Base-by-base conservation (phyloP, 108 stramenopile species). In the Cyclotella atomus region DNA sequence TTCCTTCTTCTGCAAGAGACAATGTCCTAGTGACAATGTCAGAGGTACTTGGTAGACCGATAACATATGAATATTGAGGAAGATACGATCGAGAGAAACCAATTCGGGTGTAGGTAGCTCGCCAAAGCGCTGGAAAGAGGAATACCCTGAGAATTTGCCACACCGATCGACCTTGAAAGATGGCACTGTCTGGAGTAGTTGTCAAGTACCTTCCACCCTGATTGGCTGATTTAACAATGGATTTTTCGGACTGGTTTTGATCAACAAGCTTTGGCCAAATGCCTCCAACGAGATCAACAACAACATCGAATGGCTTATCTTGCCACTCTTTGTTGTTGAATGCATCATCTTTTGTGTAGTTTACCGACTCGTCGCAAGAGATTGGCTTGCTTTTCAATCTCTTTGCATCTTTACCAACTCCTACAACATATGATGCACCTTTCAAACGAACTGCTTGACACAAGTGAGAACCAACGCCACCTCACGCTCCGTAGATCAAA, bases 201-300 rank as follows among this genome's bases (percentile, higher is more conserved):
- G 88, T 89, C 36, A 86, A 55, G 52, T 63, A 92, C 36, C 82
- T 73, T n/a, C 83, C 91, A 36, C 81, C 87, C 60, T 70, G 16
- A 17, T 49, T 71, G 6, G 68, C 81, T 55, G 83, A 61, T 55
- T 84, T 89, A 65, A 87, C 85, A 62, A 87, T 87, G 6, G 68
- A 60, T 20, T 45, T 1, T 52, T 46, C 14, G 57, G 54, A 17
- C 61, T n/a, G 2, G 46, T 27, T 23, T 12, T 76, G 50, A 30
- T 74, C 29, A 12, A 73, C 29, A 20, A 88, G 63, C 9, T 55
- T 64, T 23, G 75, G 76, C 88, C 88, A 89, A 2, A 77, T 66
- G 24, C 87, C 87, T 24, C 86, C 81, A 2, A 85, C 85, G 6
- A 89, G 71, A 75, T 92, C 91, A 35, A 92, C 44, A 23, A 92